phyloP scores from a whole-genome alignment of 805 yeast genomes.

The Yamadazyma kitorensis region DNA sequence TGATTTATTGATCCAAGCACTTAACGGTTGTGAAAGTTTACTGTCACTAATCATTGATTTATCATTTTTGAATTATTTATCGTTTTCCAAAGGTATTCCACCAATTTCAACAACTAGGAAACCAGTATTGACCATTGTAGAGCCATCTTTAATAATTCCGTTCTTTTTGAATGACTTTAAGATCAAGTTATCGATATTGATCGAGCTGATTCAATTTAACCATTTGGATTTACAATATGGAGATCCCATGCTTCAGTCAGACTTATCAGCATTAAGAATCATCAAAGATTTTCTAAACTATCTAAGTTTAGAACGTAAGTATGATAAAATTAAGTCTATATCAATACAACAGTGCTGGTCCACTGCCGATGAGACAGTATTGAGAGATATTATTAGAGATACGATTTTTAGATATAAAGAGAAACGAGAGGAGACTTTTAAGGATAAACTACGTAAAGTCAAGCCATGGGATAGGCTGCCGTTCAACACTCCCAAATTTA shows the following conservation, averaged over 20 bases:
- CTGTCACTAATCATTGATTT: conserved; percentile 15
- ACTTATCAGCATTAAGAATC: conserved; percentile 20
- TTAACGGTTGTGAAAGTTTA: conserved; percentile 7
- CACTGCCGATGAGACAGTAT: conserved; percentile 23
- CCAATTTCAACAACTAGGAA: neutral
- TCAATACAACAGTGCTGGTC: conserved; percentile 27
- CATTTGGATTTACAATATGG: conserved; percentile 24
- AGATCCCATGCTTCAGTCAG: conserved; percentile 25
- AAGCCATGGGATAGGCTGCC: conserved; percentile 17
- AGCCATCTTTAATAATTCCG: conserved; percentile 16
- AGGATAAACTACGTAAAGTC: conserved; percentile 9
- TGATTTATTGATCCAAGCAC: conserved; percentile 1
- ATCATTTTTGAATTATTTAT: conserved; percentile 4
- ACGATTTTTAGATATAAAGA: conserved; percentile 4
- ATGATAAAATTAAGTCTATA: neutral
- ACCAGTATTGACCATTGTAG: conserved; percentile 17
- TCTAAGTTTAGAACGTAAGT: conserved; percentile 6
- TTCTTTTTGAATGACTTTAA: conserved; percentile 10
- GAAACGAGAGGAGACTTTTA: neutral
- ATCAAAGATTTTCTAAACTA: conserved; percentile 17
- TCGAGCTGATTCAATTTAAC: conserved; percentile 12
- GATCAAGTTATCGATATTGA: conserved; percentile 11
- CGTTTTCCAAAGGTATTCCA: neutral
- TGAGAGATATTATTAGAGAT: conserved; percentile 15
- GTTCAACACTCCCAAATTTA: conserved; percentile 21